Evolutionary conservation across 2,329 filamentous ascomycete species (phyloP), one percentile per base, ranked within the genome.

Genomic region (Pseudogymnoascus sp.): DNA sequence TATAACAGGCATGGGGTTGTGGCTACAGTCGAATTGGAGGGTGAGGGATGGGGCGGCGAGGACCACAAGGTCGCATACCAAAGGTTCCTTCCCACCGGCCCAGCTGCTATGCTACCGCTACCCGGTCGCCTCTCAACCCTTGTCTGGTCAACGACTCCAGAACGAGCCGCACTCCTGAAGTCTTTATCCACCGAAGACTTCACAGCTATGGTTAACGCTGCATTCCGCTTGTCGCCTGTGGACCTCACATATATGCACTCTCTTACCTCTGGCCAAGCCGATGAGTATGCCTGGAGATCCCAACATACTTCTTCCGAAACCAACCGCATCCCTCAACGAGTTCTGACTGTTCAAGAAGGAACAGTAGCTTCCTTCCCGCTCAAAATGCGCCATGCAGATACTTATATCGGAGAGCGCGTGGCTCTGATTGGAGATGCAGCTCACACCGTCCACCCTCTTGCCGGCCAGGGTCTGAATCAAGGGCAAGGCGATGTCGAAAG

Each of bases 401-500:
- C 90, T 1, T 99, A 99, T 72, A 89, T 90, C 42, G 89, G 87
- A 39, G 91, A 96, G 70, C 87, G 94, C n/a, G 80, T 97, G 7
- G 94, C 92, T 0, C 83, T 99, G 1, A 85, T 99, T 36, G 94
- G 94, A 64, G 94, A 99, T 67, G 94, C 94, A 1, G 94, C 94
- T 6, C 94, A 99, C 73, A 96, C 92, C 1, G 87, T 96, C 66
- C 94, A 99, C 73, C 94, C 94, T 0, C 86, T 99, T 3, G 94
- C 91, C 1, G 94, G 94, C 0, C 94, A 97, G 74, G 94, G 94
- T 1, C 80, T 99, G 12, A 99, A 99, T 72, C 89, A 95, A 69
- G 94, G 94, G 1, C 87, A 97, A 65, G 92, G 86, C 15, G 94
- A 99, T 72, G 89, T 94, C 0, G 87, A 90, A 69, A 88, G 88